Evolutionary conservation across 805 yeast species (phyloP), one percentile per base, ranked within the genome.

Genomic region (Metschnikowia borealis): DNA sequence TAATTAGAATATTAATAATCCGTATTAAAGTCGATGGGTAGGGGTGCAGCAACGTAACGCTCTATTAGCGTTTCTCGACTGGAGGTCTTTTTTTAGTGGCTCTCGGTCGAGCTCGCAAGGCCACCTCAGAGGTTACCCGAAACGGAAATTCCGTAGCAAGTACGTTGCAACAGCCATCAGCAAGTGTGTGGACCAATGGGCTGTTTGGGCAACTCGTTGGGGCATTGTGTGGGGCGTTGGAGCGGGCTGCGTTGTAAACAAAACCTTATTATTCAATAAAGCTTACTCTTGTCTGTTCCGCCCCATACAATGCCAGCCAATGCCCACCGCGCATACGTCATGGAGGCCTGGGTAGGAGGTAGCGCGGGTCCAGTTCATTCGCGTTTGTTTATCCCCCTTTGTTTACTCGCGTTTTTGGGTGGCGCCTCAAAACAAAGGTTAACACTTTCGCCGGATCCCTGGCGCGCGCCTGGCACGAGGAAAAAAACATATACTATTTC

Each of bases 311-410:
- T 26, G 29, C 29, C 5, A 26, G 29, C 29, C 23, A 38, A 38
- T 38, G 18, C 41, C 29, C 2, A 21, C 31, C 38, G 37, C 45
- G 45, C 23, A 32, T 31, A 42, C 45, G 38, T 42, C 38, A 33
- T 42, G 13, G 23, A 26, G 29, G 18, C 13, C 18, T 13, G 15
- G 20, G 23, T 23, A n/a, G 43, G 34, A 18, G 45, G 41, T n/a
- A 20, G 38, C 38, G 45, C 36, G 43, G 44, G 33, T 18, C 38
- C 21, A 8, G 41, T 14, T 20, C 41, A 26, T 35, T 35, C 59
- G 59, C 58, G 59, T 56, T 54, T 54, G 58, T 54, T 54, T 54
- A 53, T 55, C 47, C 54, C 59, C 59, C 54, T 54, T 46, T 52
- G 56, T 56, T 56, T 54, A 48, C 53, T 10, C 53, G 53, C 53